Evolutionary conservation across 768 basidiomycete genomes (phyloP), one percentile per base, ranked within the genome.

Genomic region (Podaxis sp.): DNA sequence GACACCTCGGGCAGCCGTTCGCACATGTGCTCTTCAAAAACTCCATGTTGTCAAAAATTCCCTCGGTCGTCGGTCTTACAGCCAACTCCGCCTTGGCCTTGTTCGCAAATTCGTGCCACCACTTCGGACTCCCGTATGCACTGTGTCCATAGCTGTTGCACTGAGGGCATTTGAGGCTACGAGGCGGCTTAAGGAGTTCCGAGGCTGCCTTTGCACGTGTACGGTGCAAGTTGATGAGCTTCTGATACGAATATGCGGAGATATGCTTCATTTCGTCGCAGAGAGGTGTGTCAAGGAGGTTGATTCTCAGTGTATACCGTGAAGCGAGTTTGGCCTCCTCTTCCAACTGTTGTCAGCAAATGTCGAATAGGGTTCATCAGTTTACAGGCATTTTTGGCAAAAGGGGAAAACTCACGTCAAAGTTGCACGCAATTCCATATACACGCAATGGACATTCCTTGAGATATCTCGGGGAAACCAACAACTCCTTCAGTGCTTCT

Each of bases 361-460:
- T 43, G 24, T 25, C 7, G 15, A 36, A 17, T 22, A 38, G 11
- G 6, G 54, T 25, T n/a, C 27, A 43, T 38, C 25, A 56, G 25
- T 47, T 19, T 22, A 29, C 22, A 24, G 12, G 13, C 37, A 19
- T 25, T 24, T n/a, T 15, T 24, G 22, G 22, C 17, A 41, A 24
- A 47, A 9, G 15, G 6, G 36, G 37, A 22, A 29, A 15, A 61
- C 61, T 33, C 53, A 65, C 64, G 24, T 86, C 85, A 63, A 82
- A 86, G 7, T 84, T 83, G 62, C 82, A 85, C 1, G 90, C 88
- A 40, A 90, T 84, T 22, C 89, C 88, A 66, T 87, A 92, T 1
- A 90, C 87, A 8, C 87, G 85, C n/a, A 79, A 75, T 5, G 90
- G 85, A 11, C 75, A 76, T n/a, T 74, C 68, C 29, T 73, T 64